Conservation (phyloP, 2,329 filamentous ascomycete genomes). For the Arthrobotrys musiformis region DNA sequence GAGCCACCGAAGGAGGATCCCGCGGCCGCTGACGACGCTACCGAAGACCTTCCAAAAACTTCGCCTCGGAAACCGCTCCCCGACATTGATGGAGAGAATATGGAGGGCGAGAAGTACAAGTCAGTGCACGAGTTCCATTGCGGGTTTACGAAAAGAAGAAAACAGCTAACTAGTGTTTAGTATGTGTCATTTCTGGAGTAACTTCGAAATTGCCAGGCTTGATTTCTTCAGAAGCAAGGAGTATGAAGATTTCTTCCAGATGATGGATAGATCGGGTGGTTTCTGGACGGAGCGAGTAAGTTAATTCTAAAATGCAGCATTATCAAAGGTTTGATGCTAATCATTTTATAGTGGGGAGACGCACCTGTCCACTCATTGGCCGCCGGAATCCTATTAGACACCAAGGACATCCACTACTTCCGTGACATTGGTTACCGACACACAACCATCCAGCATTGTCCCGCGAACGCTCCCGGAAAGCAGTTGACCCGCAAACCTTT, state of each 20-base stretch:
- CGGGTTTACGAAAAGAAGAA: neutral
- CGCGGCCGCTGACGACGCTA: slow-evolving; percentile 71
- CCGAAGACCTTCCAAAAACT: slow-evolving; percentile 81
- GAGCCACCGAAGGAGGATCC: slow-evolving; percentile 68
- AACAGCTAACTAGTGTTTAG: slow-evolving; percentile 18
- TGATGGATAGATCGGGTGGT: slow-evolving; percentile 97
- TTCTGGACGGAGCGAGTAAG: slow-evolving; percentile 99
- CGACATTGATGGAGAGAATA: slow-evolving; percentile 86
- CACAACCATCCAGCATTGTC: slow-evolving; percentile 98
- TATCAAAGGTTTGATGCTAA: slow-evolving; percentile 56
- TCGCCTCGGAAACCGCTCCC: slow-evolving; percentile 76
- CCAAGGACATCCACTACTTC: slow-evolving; percentile 95
- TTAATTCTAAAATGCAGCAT: slow-evolving; percentile 50
- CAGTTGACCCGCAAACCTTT: slow-evolving; percentile 84
- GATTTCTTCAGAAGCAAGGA: slow-evolving; percentile 97
- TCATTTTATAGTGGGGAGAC: slow-evolving; percentile 84
- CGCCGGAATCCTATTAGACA: slow-evolving; percentile 83
- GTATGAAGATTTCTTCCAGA: slow-evolving; percentile 97
- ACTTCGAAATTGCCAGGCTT: slow-evolving; percentile 95
- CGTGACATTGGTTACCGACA: slow-evolving; percentile 98
- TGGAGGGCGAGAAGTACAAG: slow-evolving; percentile 98
- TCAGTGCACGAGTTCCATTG: neutral
- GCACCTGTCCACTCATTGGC: slow-evolving; percentile 98
- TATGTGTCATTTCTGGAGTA: slow-evolving; percentile 99
- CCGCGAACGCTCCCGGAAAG: slow-evolving; percentile 88